Evolutionary conservation across 371 early-diverging fungal genomes (phyloP).

Genomic region (Massospora cicadina): DNA sequence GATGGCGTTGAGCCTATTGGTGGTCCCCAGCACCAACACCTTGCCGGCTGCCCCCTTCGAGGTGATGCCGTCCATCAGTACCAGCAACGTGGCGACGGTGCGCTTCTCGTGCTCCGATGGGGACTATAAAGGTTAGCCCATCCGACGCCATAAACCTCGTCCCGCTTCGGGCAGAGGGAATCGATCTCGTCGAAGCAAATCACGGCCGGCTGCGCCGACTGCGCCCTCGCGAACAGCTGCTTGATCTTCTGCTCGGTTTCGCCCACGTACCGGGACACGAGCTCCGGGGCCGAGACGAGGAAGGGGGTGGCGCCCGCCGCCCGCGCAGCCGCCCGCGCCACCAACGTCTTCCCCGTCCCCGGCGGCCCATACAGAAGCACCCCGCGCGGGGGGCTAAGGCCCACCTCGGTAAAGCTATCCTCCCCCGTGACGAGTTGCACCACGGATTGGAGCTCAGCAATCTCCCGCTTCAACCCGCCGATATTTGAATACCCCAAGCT

Average conservation of each 20-base stretch:
- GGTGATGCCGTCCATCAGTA: conserved; percentile 86
- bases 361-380: conserved; percentile 92
- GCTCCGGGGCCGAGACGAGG: conserved; percentile 88
- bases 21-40: conserved; percentile 84
- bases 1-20: conserved; percentile 85
- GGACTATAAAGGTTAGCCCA: conserved; percentile 18
- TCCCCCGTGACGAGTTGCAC: not conserved
- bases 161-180: conserved; percentile 83
- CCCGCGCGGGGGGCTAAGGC: conserved; percentile 52
- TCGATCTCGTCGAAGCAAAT: conserved; percentile 99
- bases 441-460: not conserved
- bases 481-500: not conserved
- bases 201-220: conserved; percentile 67
- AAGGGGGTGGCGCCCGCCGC: conserved; percentile 67
- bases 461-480: not conserved
- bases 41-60: conserved; percentile 18
- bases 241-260: conserved; percentile 86
- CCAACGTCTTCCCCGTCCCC: conserved; percentile 95
- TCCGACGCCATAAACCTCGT: conserved; percentile 27
- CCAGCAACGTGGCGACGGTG: conserved; percentile 90
- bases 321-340: conserved; percentile 77
- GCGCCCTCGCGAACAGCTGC: conserved; percentile 65
- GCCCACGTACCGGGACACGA: conserved; percentile 89
- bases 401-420: not conserved
- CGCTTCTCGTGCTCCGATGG: conserved; percentile 66